Conservation (phyloP, 768 basidiomycete genomes). For the Leccinum subgranulosum region DNA sequence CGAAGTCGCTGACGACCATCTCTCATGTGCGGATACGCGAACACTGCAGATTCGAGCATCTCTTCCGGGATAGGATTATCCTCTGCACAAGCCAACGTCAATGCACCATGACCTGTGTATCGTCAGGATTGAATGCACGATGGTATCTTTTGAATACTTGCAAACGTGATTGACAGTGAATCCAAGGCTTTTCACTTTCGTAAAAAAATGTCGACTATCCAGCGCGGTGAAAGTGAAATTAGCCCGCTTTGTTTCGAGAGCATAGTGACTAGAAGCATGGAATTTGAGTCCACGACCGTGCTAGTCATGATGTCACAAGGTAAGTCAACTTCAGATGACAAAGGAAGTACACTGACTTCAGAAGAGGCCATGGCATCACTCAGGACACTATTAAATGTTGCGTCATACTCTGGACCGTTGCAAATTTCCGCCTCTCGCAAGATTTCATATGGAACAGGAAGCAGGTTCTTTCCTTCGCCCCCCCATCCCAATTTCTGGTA, state of each 20-base stretch:
- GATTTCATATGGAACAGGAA: not conserved
- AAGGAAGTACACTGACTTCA: not conserved
- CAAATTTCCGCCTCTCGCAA: not conserved
- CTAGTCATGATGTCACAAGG: not conserved
- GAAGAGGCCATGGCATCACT: not conserved
- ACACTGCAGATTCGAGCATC: not conserved
- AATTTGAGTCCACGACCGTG: not conserved
- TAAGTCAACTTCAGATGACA: not conserved
- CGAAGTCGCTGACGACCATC: constrained; percentile 1
- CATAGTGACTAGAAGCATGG: not conserved
- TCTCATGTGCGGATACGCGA: not conserved
- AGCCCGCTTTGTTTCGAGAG: not conserved
- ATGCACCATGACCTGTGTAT: not conserved
- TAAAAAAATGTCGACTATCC: not conserved
- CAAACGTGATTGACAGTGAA: not conserved
- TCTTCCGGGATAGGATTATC: constrained; percentile 1
- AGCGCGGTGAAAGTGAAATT: not conserved
- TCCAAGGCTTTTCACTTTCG: not conserved
- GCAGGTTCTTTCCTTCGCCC: not conserved
- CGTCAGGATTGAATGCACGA: not conserved
- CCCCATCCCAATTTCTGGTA: not conserved
- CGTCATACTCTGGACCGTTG: not conserved
- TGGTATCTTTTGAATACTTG: not conserved
- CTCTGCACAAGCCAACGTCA: not conserved
- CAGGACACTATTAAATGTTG: not conserved